Percentiles rank a stretch among this genome's conserved stretches.
These are phyloP conservation scores for Cnidoscolus chayamansa DNA, from an alignment of 441 rosid species.

Conservation along the genomic window DNA sequence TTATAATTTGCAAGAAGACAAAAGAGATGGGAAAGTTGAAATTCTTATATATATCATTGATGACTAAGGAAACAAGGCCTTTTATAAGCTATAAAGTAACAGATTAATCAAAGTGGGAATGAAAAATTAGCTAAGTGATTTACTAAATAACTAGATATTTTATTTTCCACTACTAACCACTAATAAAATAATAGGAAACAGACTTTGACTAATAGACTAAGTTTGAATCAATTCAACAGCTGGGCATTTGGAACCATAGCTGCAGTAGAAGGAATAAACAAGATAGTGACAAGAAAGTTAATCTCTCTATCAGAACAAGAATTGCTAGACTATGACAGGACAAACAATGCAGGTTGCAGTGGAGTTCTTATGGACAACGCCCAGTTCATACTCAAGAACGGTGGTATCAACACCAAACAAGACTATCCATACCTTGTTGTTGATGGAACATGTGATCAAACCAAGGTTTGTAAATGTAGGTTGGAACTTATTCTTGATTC, in stretches of 20 bases:
- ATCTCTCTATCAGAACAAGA: slow-evolving; percentile 76
- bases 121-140: too few relatives aligned
- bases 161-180: too few relatives aligned
- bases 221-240: slow-evolving; percentile 17
- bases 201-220: too few relatives aligned
- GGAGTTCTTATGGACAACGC: slow-evolving; percentile 87
- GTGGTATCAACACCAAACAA: slow-evolving; percentile 63
- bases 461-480: slow-evolving; percentile 32
- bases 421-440: slow-evolving; percentile 64
- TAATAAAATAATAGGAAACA: too few relatives aligned
- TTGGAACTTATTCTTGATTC: too few relatives aligned
- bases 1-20: too few relatives aligned
- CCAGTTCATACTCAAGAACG: slow-evolving; percentile 68
- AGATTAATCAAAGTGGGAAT: too few relatives aligned
- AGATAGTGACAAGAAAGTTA: slow-evolving; percentile 60
- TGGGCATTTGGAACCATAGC: slow-evolving; percentile 84
- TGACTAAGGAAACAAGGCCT: too few relatives aligned
- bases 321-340: slow-evolving; percentile 69
- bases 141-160: too few relatives aligned
- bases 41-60: too few relatives aligned
- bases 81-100: too few relatives aligned
- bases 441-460: slow-evolving; percentile 48
- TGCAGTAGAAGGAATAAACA: slow-evolving; percentile 77
- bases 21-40: too few relatives aligned
- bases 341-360: slow-evolving; percentile 64